These are phyloP conservation scores for Schoenoplectus triqueter DNA, from an alignment of 202 grass and related monocot species.

Conservation along the genomic window DNA sequence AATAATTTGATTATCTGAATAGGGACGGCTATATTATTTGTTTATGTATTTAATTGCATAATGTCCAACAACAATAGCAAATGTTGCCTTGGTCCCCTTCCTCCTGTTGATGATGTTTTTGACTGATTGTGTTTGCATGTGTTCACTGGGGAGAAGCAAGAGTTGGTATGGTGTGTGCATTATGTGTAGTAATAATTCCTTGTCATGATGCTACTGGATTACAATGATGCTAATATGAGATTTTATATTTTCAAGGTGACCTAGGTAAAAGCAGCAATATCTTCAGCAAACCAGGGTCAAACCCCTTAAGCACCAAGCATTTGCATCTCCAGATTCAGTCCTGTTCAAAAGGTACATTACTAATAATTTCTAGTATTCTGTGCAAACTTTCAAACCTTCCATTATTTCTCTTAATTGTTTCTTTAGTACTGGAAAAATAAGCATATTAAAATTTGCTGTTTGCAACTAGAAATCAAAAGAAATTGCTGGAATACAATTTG, in stretches of 20 bases:
- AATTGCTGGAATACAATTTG: too few species aligned
- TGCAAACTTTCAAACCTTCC: too few species aligned
- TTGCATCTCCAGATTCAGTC: slow-evolving; percentile 92
- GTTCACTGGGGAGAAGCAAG: not conserved
- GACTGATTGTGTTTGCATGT: not conserved
- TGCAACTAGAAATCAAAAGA: too few species aligned
- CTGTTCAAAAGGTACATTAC: slow-evolving; percentile 93
- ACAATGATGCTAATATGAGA: slow-evolving; percentile 35
- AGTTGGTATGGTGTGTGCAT: not conserved
- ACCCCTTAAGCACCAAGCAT: slow-evolving; percentile 90
- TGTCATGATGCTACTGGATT: not conserved
- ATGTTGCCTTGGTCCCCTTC: not conserved
- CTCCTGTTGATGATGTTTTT: slow-evolving; percentile 20
- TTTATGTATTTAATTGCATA: slow-evolving; percentile 12
- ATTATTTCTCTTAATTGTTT: too few species aligned
- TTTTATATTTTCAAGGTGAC: slow-evolving; percentile 59
- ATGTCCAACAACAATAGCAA: not conserved
- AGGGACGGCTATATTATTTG: not conserved
- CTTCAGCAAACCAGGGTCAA: slow-evolving; percentile 70
- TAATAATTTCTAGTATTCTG: too few species aligned
- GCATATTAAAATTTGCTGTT: too few species aligned
- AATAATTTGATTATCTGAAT: not conserved
- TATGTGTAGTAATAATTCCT: not conserved
- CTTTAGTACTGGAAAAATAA: too few species aligned
- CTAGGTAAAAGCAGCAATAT: slow-evolving; percentile 78